Evolutionary conservation across 2,329 filamentous ascomycete genomes (phyloP), one percentile per base, ranked within the genome.

Genomic region (Hymenoscyphus occultus): DNA sequence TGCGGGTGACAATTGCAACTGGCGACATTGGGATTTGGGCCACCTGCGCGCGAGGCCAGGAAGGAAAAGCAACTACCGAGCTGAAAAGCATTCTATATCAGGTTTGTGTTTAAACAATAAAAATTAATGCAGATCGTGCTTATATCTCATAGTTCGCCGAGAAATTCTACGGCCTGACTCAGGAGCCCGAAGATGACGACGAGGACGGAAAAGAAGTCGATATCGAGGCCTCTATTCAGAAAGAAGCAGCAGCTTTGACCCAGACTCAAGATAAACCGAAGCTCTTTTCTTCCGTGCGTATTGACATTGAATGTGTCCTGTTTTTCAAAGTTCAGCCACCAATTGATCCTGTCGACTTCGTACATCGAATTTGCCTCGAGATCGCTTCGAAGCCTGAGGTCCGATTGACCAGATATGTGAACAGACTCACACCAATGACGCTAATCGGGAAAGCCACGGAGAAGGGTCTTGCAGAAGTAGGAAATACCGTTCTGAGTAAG

Each of bases 1-100:
- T 77, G 66, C 77, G 77, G 14, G 78, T 78, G 77, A 80, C 76
- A 13, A 77, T 93, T 59, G 85, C 90, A 70, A 80, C 88, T 5
- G 90, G 90, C 5, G 89, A 93, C 72, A 80, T 83, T 61, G 91
- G 91, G 5, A 87, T 94, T 65, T 94, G 90, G 90, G 88, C 89
- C 35, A 93, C 90, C 0, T 93, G 90, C 74, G 86, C 89, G 61
- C 84, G 89, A 74, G 85, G 86, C 69, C 89, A 90, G 79, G 90
- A 91, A 77, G 81, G 81, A 54, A 89, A 87, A 76, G 89, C 90
- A 14, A 83, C 90, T 2, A 80, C 82, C 60, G 91, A 94, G 74
- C 81, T 93, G 68, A 82, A 81, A 64, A 78, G 83, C 65, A 78
- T 93, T 28, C 90, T 92, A 72, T 82, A 88, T 56, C 83, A 90